Percentiles rank a stretch among this genome's conserved stretches.
Evolutionary conservation across 768 basidiomycete species (phyloP).

Genomic region (Hericium rajendrae): DNA sequence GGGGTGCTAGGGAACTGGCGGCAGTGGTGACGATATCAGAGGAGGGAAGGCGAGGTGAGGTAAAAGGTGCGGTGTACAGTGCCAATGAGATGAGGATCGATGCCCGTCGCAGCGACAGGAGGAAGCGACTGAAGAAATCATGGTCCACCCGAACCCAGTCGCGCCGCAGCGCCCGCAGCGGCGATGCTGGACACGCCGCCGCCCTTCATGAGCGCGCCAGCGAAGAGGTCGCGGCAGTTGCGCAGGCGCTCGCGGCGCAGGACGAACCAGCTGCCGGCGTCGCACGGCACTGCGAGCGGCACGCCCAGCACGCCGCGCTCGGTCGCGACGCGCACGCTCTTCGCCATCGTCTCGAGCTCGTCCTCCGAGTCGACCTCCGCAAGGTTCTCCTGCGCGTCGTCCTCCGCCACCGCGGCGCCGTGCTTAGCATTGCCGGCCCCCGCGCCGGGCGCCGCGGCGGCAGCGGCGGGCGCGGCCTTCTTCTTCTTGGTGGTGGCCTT

Average conservation of each 20-base stretch:
- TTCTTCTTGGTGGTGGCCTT: constrained; percentile 52
- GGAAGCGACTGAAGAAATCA: no score
- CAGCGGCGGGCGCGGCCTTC: constrained; percentile 31
- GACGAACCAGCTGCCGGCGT: constrained; percentile 76
- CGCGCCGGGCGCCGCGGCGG: constrained; percentile 28
- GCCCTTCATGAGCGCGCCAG: constrained; percentile 20
- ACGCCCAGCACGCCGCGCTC: constrained; percentile 50
- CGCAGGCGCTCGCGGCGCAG: constrained; percentile 56
- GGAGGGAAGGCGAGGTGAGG: no score
- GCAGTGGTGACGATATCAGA: no score
- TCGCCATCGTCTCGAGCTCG: constrained; percentile 68
- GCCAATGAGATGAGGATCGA: no score
- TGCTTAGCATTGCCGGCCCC: constrained; percentile 29
- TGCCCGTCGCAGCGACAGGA: no score
- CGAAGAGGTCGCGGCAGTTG: constrained; percentile 26
- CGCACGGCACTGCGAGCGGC: constrained; percentile 64
- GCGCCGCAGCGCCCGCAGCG: constrained; percentile 12
- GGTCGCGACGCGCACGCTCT: constrained; percentile 46
- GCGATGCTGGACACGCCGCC: constrained; percentile 14
- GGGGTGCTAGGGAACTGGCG: no score
- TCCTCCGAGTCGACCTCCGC: constrained; percentile 80
- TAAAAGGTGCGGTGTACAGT: no score
- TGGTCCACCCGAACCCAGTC: constrained; percentile 6
- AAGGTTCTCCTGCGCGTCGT: constrained; percentile 42
- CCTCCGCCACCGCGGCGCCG: constrained; percentile 46